Conservation (phyloP, 495 filamentous ascomycete genomes). For the Podospora appendiculata region DNA sequence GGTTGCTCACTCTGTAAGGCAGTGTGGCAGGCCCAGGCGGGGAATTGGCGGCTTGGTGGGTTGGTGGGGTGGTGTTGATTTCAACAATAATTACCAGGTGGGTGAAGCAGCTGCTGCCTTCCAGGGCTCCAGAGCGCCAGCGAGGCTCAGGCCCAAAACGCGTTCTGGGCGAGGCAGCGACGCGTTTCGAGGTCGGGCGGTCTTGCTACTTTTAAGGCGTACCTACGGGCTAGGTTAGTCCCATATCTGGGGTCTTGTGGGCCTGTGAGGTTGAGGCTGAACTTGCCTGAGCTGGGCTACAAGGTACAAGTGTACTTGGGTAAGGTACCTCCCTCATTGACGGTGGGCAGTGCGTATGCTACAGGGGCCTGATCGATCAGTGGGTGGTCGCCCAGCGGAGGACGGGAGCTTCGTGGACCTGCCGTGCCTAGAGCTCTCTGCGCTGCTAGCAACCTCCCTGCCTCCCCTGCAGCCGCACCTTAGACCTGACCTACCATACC, state of each 20-base stretch:
- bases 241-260: no score
- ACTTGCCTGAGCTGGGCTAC: no score
- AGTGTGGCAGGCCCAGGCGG: background rate
- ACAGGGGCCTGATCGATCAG: constrained; percentile 1
- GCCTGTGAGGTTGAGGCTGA: no score
- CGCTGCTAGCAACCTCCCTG: background rate
- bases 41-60: background rate
- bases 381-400: constrained; percentile 7
- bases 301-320: background rate
- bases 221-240: no score
- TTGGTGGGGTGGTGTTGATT: background rate
- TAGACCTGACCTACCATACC: no score
- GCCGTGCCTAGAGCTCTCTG: constrained; percentile 24
- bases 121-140: no score
- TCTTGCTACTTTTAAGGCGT: no score
- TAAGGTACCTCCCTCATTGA: background rate
- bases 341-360: constrained; percentile 11
- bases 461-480: no score
- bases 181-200: background rate
- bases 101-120: no score
- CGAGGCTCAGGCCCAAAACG: no score
- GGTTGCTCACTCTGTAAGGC: background rate
- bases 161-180: no score
- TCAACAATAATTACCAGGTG: background rate
- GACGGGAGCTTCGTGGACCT: constrained; percentile 21